Base-by-base conservation (phyloP, 495 filamentous ascomycete genomes). In the Xylaria cubensis region DNA sequence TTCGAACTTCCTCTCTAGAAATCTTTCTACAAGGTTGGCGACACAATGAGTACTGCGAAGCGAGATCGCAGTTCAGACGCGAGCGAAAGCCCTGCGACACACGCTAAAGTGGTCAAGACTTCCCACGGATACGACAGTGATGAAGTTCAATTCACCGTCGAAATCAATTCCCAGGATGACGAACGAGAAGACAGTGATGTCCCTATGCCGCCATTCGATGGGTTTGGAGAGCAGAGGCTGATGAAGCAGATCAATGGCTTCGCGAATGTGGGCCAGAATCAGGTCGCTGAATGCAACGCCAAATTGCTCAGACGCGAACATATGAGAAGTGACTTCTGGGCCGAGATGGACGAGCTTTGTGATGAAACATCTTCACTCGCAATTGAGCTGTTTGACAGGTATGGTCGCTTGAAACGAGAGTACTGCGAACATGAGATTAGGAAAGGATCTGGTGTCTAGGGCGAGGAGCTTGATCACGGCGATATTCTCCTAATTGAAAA, bases 361-460 rank as follows among this genome's bases (percentile, higher is more conserved):
- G 34, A 59, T 26, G 66, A 42, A 56, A 32, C 32, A 21, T 55
- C 15, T 10, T 19, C 5, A 1, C 46, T 69, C 36, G 51, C 46
- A 21, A 59, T 75, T 48, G 74, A 67, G 6, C 64, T 80, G 24
- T 81, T 82, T 76, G 75, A 81, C 75, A 69, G 75, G 73, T 82
- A 80, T 68, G 80, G 79, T 56, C 70, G 64, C 65, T 68, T 81
- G 59, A 77, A 78, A 67, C 51, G 65, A 26, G 78, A 80, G 64
- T 77, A 75, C 73, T 74, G 74, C 69, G 69, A 74, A 29, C 76
- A 80, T 73, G 69, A 68, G 19, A 73, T 78, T 39, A 73, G 75
- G 72, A 78, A 74, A 74, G 80, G 78, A 70, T 77, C 75, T 56
- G 78, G 78, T 58, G 69, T 78, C 56, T 82, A 74, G 75, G 73